Evolutionary conservation across 495 filamentous ascomycete genomes (phyloP).

Genomic region (Cairneyella variabilis): DNA sequence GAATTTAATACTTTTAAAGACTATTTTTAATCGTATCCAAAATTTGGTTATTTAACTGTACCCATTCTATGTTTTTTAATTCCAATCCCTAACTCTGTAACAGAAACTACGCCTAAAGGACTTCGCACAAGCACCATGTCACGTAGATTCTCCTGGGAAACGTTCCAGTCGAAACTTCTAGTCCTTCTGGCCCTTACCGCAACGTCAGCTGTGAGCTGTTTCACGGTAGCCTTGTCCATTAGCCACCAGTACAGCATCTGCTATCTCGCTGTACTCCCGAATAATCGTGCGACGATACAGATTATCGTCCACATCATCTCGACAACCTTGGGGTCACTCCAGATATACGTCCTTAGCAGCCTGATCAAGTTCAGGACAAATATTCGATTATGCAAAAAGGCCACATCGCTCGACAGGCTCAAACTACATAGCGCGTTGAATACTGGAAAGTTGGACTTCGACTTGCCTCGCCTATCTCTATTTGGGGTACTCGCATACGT

Average conservation of each 20-base stretch:
- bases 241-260: not conserved
- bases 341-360: not conserved
- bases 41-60: no score
- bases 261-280: not conserved
- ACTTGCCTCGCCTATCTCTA: not conserved
- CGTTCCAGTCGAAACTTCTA: not conserved
- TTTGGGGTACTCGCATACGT: not conserved
- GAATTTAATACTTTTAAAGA: no score
- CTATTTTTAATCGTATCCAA: no score
- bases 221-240: not conserved
- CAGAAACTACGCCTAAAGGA: no score
- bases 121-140: no score
- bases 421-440: not conserved
- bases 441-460: not conserved
- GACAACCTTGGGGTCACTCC: not conserved
- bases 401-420: not conserved
- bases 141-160: no score
- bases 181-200: not conserved
- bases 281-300: not conserved
- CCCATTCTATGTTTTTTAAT: no score
- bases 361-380: not conserved
- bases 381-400: not conserved
- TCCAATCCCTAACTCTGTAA: no score
- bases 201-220: not conserved
- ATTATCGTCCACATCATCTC: not conserved